Base-by-base conservation (phyloP, 1,284 basidiomycete genomes). In the Marasmius sp. region DNA sequence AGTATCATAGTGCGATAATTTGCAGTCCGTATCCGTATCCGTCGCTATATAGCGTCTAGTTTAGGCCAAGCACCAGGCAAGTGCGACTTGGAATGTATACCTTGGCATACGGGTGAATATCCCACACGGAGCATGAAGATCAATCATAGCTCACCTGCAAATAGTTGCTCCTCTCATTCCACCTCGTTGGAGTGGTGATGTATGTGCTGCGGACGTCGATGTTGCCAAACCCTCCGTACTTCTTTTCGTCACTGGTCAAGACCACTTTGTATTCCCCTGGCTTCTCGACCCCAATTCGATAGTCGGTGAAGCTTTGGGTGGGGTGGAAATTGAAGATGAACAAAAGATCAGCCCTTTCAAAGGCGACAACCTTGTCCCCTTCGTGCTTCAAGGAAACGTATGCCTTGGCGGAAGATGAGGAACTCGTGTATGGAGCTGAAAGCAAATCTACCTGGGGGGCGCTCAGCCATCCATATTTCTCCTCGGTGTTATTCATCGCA, bases 241-340 rank as follows among this genome's bases (percentile, higher is more conserved):
- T 76, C 73, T 88, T 87, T 70, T 96, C 93, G 74, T 99, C 97
- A 66, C 88, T 94, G 66, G 85, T 90, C 55, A 99, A 78, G 18
- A 93, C 79, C 62, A 95, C 84, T 54, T 78, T 81, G 76, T 98
- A 98, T 75, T 94, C 88, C n/a, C 97, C 97, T 11, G 92, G 77
- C 59, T 78, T 84, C 36, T 98, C 91, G 14, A 97, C 87, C 6
- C 97, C 97, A 55, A 98, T 88, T 45, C 96, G 87, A 77, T 98
- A 99, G 75, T 98, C 94, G 49, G 89, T 88, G 79, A 90, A 99
- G 60, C 94, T 95, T 52, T 93, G 78, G 14, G 84, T 87, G 2
- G 93, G 88, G 77, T 97, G 89, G 85, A 98, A 97, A 79, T 99
- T 99, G 85, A 98, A 98, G 67, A 98, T 84, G 79, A 98, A 99